Base-by-base conservation (phyloP, 345 rosid genomes). In the Citrus medica region DNA sequence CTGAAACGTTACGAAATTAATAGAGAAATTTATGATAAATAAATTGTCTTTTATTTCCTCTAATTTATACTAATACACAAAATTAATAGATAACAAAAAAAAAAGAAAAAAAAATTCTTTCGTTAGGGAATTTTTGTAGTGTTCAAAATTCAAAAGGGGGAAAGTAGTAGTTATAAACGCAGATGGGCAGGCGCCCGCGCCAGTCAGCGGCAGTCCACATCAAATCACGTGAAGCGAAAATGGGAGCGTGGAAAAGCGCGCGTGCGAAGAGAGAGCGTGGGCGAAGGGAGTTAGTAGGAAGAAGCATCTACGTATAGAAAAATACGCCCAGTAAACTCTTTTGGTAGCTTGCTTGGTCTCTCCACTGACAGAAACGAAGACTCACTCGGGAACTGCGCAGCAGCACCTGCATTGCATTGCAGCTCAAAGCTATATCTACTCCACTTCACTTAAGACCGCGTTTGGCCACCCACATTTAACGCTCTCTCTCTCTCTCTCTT, bases 171-270 rank as follows among this genome's bases (percentile, higher is more conserved):
- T 55, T 1, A 2, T 3, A 4, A 59, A 59, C 16, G 21, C 51
- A 13, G 51, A 59, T 24, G 62, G 27, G 28, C 61, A 30, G 17
- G 21, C 7, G 9, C 13, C 17, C 51, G 51, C 17, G 51, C 17
- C 51, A 3, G 17, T 46, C 17, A 13, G 51, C 4, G 51, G 4
- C n/a, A 17, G 42, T 51, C 58, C 61, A 61, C 35, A 63, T 74
- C 59, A 55, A 38, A 51, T 58, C 82, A 79, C 77, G 67, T 59
- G 80, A 46, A 46, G 17, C 1, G 51, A 46, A 59, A 42, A 4
- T 25, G n/a, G 69, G 76, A 62, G 72, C 80, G 78, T 73, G 74
- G 30, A 5, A 21, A 6, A 56, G 75, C 46, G 78, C 69, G 78
- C 69, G 78, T 63, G 69, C 0, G 40, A 8, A 2, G 1, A 5